Evolutionary conservation across 164 flowering plant species (phyloP).

Genomic region (Sedum album): DNA sequence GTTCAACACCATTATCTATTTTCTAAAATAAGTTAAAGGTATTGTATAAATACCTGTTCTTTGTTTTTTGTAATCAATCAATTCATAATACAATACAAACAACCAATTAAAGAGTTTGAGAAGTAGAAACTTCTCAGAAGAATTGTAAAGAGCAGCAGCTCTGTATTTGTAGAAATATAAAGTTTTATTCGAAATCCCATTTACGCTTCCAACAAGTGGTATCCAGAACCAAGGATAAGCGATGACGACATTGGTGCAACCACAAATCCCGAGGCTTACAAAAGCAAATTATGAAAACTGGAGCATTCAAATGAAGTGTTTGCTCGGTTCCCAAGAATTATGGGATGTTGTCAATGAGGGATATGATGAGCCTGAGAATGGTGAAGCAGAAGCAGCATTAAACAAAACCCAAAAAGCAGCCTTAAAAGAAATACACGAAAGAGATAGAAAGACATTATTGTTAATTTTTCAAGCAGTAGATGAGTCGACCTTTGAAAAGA

Average conservation of each 20-base stretch:
- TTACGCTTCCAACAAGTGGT: constrained; percentile 5
- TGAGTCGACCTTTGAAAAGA: constrained; percentile 3
- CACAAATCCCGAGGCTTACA: neutral
- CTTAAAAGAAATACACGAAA: neutral
- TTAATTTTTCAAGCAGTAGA: constrained; percentile 8
- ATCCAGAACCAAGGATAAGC: neutral
- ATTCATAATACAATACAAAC: too few species aligned
- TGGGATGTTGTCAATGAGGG: neutral
- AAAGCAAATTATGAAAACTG: neutral
- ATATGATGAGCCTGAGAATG: neutral
- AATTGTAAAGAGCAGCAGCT: too few species aligned
- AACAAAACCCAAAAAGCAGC: neutral
- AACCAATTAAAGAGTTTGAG: too few species aligned
- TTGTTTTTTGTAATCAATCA: too few species aligned
- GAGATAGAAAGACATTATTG: constrained; percentile 11
- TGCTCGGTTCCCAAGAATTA: neutral
- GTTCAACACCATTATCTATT: too few species aligned
- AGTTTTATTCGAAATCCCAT: too few species aligned
- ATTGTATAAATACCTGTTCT: too few species aligned
- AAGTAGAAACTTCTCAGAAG: too few species aligned
- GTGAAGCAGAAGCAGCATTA: neutral
- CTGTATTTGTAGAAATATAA: too few species aligned
- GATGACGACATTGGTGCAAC: neutral
- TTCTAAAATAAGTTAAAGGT: too few species aligned
- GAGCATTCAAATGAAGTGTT: constrained; percentile 8